Evolutionary conservation across 768 basidiomycete species (phyloP), one percentile per base, ranked within the genome.

Genomic region (Phanerochaete carnosa): DNA sequence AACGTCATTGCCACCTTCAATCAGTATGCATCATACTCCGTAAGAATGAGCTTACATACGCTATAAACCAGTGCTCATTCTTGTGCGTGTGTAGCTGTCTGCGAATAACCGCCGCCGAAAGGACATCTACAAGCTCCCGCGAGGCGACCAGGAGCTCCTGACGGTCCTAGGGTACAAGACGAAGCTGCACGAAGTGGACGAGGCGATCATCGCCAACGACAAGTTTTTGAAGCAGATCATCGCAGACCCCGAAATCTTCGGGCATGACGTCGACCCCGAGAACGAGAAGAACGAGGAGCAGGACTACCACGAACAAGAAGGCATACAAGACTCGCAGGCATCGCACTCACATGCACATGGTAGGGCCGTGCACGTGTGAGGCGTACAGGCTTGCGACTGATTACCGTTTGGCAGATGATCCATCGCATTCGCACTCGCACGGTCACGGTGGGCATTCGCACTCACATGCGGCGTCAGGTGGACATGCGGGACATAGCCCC

Each of bases 241-340:
- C 12, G 85, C 83, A 15, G 81, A 90, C 72, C 90, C 93, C 0
- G 87, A 88, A 66, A 92, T 96, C 28, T 95, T 95, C 66, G 88
- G 84, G 16, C 82, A 83, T 62, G 82, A 77, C 19, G 52, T 43
- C 39, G 39, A 8, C 69, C 75, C 64, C 54, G 45, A 69, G 63
- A 39, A 63, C 57, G 54, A 62, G 59, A 33, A 13, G 45, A 46
- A 19, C 29, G 16, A 8, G 23, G 33, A 32, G 7, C 22, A 33
- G 45, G 43, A 35, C n/a, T 25, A 2, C 8, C 26, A 26, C 45
- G 45, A 22, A 13, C 2, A 11, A 19, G 11, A 43, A 19, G 39
- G 16, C 19, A 43, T 19, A 8, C 11, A 43, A 4, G 39, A 9
- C 16, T 19, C 39, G 39, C 19, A 19, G 39, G 4, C 39, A 19